Evolutionary conservation across 208 protist species (phyloP), one percentile per base, ranked within the genome.

Genomic region (Acanthamoeba culbertsoni): DNA sequence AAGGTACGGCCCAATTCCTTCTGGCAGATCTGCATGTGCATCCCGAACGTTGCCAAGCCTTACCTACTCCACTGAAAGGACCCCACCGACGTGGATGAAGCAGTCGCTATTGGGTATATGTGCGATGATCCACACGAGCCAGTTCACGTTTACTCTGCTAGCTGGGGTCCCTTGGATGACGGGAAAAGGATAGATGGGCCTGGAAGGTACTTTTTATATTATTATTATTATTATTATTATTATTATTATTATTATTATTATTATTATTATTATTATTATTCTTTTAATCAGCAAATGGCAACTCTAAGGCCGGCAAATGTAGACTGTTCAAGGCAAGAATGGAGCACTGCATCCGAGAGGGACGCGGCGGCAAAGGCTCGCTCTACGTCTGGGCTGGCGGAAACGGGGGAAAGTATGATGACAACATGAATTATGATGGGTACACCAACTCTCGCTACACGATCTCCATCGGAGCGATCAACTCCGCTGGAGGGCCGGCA

Each of bases 341-440:
- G 62, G 75, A 93, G 86, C 68, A 93, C 90, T 62, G 71, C 75
- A 94, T 95, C 12, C 33, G 35, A 33, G 53, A 95, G 10, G 95
- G 94, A 20, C 86, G 95, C 45, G 12, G 33, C 18, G 95, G 95
- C 18, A 51, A 62, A 18, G 95, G 95, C 37, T 75, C 35, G 18
- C 55, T 96, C 45, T 95, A 94, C 73, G 45, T 95, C 16, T 96
- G 94, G 94, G 94, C 95, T 59, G 91, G 65, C 28, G 95, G 95
- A n/a, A 96, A 96, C 33, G 95, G 95, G 14, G 31, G 31, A 4
- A 40, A 8, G 23, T 55, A 35, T 31, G 28, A 73, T 16, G 95
- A 96, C 65, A 94, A 94, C 43, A 93, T 73, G 35, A 95, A 96
- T 68, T 96, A 94, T 43, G 95, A 96, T 53, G 95, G 94, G 31